Base-by-base conservation (phyloP, 805 yeast genomes). In the Saccharomyces jurei region DNA sequence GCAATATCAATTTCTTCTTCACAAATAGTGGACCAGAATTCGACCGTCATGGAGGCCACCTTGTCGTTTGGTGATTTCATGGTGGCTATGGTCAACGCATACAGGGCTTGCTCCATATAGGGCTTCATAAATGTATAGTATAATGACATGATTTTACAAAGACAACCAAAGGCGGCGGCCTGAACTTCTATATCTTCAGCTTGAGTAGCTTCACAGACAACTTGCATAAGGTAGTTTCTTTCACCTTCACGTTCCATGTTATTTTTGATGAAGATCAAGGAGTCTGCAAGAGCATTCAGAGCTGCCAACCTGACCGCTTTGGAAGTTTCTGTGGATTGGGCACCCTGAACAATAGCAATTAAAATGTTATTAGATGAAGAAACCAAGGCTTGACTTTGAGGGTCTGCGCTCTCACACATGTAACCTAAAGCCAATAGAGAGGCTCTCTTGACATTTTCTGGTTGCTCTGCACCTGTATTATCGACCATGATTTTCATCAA, bases 1-100 rank as follows among this genome's bases (percentile, higher is more conserved):
- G 86, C 81, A 56, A 88, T 83, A 59, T 89, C 97, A 58, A 87
- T 78, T 72, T 94, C 99, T 67, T 87, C 97, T 74, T 94, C 99
- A 75, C 98, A 91, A n/a, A 94, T 94, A n/a, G 99, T 89, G 56
- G 92, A 84, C 99, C 99, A 94, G 70, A 94, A 92, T 74, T 94
- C 99, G 55, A 94, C 94, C 30, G 99, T 97, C 97, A 92, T 91
- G 68, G 97, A 89, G 0, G 97, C 86, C 30, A 94, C 98, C 63
- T 81, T 81, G 72, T 89, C 86, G 32, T 74, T 67, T 6, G 64
- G 60, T 54, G 89, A 84, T 71, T 85, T 85, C 97, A 94, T 94
- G 48, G 98, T 97, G 22, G 84, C 74, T 48, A 92, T 90, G 4
- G 98, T 91, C 56, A 94, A 78, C 17, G 89, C 89, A 63, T 87